Conservation (phyloP, 2,329 filamentous ascomycete species). For the Podosphaera aphanis region DNA sequence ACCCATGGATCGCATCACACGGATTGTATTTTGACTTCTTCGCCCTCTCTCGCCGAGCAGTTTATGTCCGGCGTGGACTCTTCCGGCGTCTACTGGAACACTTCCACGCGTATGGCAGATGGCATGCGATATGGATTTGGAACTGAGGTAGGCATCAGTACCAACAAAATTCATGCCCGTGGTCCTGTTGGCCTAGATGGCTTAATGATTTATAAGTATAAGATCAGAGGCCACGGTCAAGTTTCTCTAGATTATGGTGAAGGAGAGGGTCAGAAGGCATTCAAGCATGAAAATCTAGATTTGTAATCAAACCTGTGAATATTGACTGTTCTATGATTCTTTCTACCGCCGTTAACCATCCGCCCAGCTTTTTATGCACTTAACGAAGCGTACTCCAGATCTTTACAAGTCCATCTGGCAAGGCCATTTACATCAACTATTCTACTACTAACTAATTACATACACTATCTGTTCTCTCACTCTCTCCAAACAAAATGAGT, state of each 20-base stretch:
- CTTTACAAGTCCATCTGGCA: too few species aligned
- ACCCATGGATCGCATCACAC: conserved; percentile 81
- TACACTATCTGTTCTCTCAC: too few species aligned
- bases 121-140: conserved; percentile 96
- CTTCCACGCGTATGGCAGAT: conserved; percentile 80
- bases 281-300: conserved; percentile 30
- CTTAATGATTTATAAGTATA: conserved; percentile 92
- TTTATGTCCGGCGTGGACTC: conserved; percentile 79
- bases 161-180: conserved; percentile 90
- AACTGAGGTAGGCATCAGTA: conserved; percentile 94
- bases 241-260: conserved; percentile 53
- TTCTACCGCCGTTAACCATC: background rate
- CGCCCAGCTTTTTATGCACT: too few species aligned
- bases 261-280: conserved; percentile 32
- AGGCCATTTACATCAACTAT: too few species aligned
- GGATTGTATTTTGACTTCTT: conserved; percentile 63
- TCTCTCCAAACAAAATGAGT: too few species aligned
- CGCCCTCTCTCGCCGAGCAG: conserved; percentile 40
- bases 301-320: conserved; percentile 5
- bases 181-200: conserved; percentile 88
- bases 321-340: background rate
- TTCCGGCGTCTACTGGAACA: conserved; percentile 91
- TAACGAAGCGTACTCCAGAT: too few species aligned
- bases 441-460: too few species aligned
- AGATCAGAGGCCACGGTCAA: conserved; percentile 65